Conservation (phyloP, 139 green algal species). For the Chara braunii region DNA sequence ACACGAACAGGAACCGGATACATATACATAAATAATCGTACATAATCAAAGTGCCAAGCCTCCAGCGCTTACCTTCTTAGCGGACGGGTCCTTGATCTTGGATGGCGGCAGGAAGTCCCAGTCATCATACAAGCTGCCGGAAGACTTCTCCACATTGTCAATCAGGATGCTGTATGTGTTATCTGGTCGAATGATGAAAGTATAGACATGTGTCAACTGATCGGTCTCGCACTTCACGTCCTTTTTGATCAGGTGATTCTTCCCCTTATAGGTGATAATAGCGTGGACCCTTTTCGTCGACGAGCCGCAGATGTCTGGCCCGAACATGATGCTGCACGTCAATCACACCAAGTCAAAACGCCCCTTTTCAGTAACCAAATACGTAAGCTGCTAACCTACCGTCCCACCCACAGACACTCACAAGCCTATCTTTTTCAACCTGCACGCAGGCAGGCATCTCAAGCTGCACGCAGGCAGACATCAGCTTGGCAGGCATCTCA, state of each 20-base stretch:
- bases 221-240: constrained; percentile 45
- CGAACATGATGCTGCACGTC: constrained; percentile 96
- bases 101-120: constrained; percentile 71
- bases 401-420: too few species aligned
- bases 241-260: constrained; percentile 55
- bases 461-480: too few species aligned
- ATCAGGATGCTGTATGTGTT: constrained; percentile 65
- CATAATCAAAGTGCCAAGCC: too few species aligned
- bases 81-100: constrained; percentile 75
- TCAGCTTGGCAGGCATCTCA: too few species aligned
- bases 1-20: too few species aligned
- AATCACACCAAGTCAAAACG: too few species aligned
- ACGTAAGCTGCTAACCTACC: too few species aligned
- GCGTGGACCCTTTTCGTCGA: constrained; percentile 48
- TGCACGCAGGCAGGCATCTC: too few species aligned
- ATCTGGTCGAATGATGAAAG: constrained; percentile 45
- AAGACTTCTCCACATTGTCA: constrained; percentile 57
- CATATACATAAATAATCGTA: too few species aligned
- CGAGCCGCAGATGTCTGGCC: constrained; percentile 90
- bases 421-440: too few species aligned
- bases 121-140: constrained; percentile 60
- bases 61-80: constrained; percentile 59
- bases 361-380: too few species aligned
- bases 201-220: constrained; percentile 52
- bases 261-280: constrained; percentile 70